Evolutionary conservation across 139 green algal species (phyloP).

Genomic region (Chlorella sp.): DNA sequence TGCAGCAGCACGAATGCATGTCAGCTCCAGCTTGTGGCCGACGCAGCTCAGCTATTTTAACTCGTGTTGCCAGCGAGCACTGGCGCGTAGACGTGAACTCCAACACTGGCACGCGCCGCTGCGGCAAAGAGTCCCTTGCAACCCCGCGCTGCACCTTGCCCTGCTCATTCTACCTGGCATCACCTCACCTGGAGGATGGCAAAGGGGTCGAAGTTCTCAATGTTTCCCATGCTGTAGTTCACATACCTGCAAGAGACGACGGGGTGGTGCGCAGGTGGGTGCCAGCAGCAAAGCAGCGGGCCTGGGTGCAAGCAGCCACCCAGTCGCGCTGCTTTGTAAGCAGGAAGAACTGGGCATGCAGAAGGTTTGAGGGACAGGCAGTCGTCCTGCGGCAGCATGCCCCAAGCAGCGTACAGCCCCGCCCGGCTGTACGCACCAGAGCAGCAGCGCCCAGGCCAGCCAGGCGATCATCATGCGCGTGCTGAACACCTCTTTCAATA

Average conservation of each 20-base stretch:
- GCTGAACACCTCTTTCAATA: not conserved
- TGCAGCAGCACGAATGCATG: slow-evolving; percentile 14
- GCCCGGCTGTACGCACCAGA: slow-evolving; percentile 27
- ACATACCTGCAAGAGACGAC: slow-evolving; percentile 59
- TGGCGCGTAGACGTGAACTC: too few relatives aligned
- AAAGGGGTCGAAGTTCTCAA: slow-evolving; percentile 90
- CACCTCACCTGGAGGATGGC: slow-evolving; percentile 74
- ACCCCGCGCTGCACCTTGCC: not conserved
- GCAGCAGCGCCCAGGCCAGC: slow-evolving; percentile 35
- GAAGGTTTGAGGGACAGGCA: not conserved
- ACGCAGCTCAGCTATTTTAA: too few relatives aligned
- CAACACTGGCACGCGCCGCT: too few relatives aligned
- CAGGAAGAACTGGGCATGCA: slow-evolving; percentile 7
- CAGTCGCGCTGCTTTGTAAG: not conserved
- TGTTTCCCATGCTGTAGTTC: slow-evolving; percentile 46
- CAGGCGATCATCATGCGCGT: slow-evolving; percentile 31
- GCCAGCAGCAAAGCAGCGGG: not conserved
- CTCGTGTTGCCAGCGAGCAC: too few relatives aligned
- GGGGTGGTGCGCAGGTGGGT: slow-evolving; percentile 32
- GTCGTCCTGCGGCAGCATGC: not conserved
- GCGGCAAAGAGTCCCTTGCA: not conserved
- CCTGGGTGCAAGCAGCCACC: not conserved
- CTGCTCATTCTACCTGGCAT: not conserved
- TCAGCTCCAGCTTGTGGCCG: not conserved
- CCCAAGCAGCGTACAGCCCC: not conserved